phyloP scores from a whole-genome alignment of 129 eudicot species.

The Glebionis coronaria region DNA sequence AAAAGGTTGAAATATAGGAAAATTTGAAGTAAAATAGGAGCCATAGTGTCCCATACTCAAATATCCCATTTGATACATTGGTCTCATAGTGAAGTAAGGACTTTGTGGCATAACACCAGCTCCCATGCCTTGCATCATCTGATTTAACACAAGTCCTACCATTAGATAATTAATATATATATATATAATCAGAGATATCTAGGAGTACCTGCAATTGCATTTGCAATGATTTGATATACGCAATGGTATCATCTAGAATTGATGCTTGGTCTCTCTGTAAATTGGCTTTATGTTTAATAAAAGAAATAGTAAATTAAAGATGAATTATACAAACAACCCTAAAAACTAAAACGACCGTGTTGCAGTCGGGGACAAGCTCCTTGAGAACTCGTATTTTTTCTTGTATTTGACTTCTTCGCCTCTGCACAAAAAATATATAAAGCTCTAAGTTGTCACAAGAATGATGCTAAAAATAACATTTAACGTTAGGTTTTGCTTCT shows the following conservation, averaged over 20 bases:
- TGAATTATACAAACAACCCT: neutral
- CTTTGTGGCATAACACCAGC: constrained; percentile 8
- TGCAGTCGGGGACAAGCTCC: constrained; percentile 34
- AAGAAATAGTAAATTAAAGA: neutral
- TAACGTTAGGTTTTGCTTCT: neutral
- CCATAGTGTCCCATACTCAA: neutral
- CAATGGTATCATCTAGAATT: constrained; percentile 26
- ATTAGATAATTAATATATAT: neutral
- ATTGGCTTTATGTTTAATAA: neutral
- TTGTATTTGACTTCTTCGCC: constrained; percentile 21
- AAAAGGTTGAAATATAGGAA: constrained; percentile 15
- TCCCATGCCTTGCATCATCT: constrained; percentile 28
- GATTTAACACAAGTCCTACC: constrained; percentile 2
- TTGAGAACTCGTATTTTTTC: constrained; percentile 29
- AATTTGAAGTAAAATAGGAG: neutral
- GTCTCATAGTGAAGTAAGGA: constrained; percentile 13
- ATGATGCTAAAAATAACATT: neutral
- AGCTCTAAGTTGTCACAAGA: neutral
- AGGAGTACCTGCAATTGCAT: constrained; percentile 30
- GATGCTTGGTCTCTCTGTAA: constrained; percentile 32
- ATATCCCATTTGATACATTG: constrained; percentile 19
- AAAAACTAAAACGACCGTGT: constrained; percentile 22
- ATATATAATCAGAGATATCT: neutral
- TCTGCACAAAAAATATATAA: constrained; percentile 25
- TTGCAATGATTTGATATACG: constrained; percentile 23